Conservation (phyloP, 2,329 filamentous ascomycete species). For the Scedosporium minutisporum region DNA sequence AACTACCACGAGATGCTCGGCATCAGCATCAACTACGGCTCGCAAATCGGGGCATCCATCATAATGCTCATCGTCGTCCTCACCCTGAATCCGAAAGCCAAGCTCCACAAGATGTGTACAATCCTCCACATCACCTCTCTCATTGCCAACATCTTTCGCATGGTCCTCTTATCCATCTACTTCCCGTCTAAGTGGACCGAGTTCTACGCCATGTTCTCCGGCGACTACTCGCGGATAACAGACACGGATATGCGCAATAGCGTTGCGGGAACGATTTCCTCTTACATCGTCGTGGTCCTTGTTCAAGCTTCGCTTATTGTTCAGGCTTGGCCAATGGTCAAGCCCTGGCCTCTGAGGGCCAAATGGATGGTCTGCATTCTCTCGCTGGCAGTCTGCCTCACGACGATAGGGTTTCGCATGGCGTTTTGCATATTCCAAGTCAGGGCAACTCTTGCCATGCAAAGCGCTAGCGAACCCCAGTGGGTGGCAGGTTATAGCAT, state of each 20-base stretch:
- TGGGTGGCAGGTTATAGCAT: slow-evolving; percentile 30
- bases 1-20: slow-evolving; percentile 22
- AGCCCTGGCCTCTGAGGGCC: slow-evolving; percentile 31
- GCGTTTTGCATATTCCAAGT: slow-evolving; percentile 16
- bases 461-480: not conserved
- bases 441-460: slow-evolving; percentile 8
- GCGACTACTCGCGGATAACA: slow-evolving; percentile 43
- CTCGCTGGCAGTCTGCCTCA: slow-evolving; percentile 17
- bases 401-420: slow-evolving; percentile 19
- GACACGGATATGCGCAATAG: slow-evolving; percentile 23
- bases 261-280: slow-evolving; percentile 30
- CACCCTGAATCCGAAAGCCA: slow-evolving; percentile 55
- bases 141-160: slow-evolving; percentile 49
- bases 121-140: slow-evolving; percentile 56
- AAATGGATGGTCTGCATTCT: slow-evolving; percentile 18
- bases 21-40: slow-evolving; percentile 53
- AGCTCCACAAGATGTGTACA: slow-evolving; percentile 55
- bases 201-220: slow-evolving; percentile 49
- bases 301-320: slow-evolving; percentile 38
- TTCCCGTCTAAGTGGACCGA: slow-evolving; percentile 51
- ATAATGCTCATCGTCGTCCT: slow-evolving; percentile 57
- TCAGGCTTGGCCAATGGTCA: slow-evolving; percentile 44
- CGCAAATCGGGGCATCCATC: slow-evolving; percentile 60
- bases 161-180: slow-evolving; percentile 45
- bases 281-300: slow-evolving; percentile 32